Percentiles rank a stretch among this genome's conserved stretches.
Evolutionary conservation across 345 rosid genomes (phyloP).

Genomic region (Melastoma malabathricum): DNA sequence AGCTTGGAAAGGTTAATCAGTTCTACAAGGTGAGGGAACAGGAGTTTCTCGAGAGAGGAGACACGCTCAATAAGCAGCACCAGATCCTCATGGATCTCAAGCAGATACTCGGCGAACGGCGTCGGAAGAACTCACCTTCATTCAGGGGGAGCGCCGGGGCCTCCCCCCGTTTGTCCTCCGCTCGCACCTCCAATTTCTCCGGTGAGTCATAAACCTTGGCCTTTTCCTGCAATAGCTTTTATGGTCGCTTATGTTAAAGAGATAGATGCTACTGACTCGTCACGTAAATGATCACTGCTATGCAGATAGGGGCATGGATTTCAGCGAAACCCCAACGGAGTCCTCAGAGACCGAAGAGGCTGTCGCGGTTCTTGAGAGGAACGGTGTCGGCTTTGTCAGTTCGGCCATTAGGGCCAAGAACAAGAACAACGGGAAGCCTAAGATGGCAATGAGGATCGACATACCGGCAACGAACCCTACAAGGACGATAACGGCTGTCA

Average conservation of each 20-base stretch:
- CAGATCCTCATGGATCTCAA: conserved; percentile 56
- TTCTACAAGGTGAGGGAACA: conserved; percentile 60
- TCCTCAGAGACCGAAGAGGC: conserved; percentile 42
- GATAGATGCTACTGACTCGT: neutral
- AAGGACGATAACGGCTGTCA: conserved; percentile 50
- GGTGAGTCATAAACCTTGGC: conserved; percentile 24
- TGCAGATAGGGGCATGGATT: conserved; percentile 28
- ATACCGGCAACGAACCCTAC: conserved; percentile 52
- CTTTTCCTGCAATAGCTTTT: too few relatives aligned
- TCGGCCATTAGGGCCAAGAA: conserved; percentile 46
- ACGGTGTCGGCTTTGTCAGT: conserved; percentile 62
- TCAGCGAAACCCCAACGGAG: neutral
- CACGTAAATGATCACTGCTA: neutral
- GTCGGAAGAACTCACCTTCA: conserved; percentile 17
- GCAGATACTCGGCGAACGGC: conserved; percentile 41
- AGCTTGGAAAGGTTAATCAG: conserved; percentile 65
- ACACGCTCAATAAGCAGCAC: conserved; percentile 61
- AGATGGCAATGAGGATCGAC: conserved; percentile 62
- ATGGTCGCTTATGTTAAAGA: neutral
- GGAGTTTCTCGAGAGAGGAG: conserved; percentile 81
- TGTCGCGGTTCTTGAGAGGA: conserved; percentile 55
- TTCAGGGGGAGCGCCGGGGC: neutral
- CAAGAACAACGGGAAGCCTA: conserved; percentile 51
- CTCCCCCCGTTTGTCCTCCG: conserved; percentile 19
- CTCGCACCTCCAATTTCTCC: conserved; percentile 45